Evolutionary conservation across 495 filamentous ascomycete species (phyloP).

Genomic region (Hypoxylon intermedium): DNA sequence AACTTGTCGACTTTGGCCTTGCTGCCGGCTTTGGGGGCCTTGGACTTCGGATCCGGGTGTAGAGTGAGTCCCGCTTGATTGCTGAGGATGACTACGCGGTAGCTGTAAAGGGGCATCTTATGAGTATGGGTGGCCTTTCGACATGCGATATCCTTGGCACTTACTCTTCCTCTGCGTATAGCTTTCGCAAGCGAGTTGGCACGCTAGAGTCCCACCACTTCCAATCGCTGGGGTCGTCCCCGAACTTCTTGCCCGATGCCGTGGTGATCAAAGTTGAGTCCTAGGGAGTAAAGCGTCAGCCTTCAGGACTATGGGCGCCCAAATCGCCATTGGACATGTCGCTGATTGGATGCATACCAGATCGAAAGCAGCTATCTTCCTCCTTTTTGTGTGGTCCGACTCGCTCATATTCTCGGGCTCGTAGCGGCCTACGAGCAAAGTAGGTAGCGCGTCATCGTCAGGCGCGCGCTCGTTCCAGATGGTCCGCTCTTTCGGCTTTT

Average conservation of each 20-base stretch:
- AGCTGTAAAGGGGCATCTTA: slow-evolving; percentile 56
- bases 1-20: slow-evolving; percentile 71
- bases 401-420: slow-evolving; percentile 46
- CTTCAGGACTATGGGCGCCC: slow-evolving; percentile 4
- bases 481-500: slow-evolving; percentile 81
- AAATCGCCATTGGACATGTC: neutral
- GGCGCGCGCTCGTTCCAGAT: slow-evolving; percentile 72
- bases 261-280: slow-evolving; percentile 88
- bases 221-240: slow-evolving; percentile 78
- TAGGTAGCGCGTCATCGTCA: slow-evolving; percentile 51
- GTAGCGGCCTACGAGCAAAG: slow-evolving; percentile 80
- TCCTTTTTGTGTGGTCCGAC: slow-evolving; percentile 42
- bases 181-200: slow-evolving; percentile 65
- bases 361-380: slow-evolving; percentile 88
- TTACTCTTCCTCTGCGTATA: slow-evolving; percentile 74
- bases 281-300: slow-evolving; percentile 48
- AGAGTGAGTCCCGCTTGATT: slow-evolving; percentile 87
- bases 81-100: slow-evolving; percentile 76
- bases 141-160: slow-evolving; percentile 25
- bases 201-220: slow-evolving; percentile 89
- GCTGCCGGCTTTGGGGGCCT: slow-evolving; percentile 67
- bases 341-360: slow-evolving; percentile 63
- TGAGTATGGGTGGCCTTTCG: slow-evolving; percentile 16
- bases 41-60: slow-evolving; percentile 67
- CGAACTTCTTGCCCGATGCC: slow-evolving; percentile 79